phyloP scores from a whole-genome alignment of 345 rosid genomes.

The Citrus reticulata region DNA sequence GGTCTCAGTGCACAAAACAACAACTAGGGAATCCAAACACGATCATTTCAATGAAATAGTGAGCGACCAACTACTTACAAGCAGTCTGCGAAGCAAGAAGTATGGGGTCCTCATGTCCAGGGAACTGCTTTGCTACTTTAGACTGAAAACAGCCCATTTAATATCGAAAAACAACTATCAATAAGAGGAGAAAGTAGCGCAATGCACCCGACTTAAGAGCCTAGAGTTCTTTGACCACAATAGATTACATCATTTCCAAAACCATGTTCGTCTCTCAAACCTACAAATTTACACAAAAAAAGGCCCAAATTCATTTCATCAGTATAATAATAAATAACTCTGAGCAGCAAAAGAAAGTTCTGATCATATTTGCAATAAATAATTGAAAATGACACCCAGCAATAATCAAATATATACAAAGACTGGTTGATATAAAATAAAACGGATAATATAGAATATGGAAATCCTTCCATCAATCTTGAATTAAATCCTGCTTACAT shows the following conservation, averaged over 20 bases:
- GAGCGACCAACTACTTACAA: slow-evolving; percentile 45
- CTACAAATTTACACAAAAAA: not conserved
- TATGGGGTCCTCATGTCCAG: slow-evolving; percentile 87
- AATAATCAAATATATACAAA: not conserved
- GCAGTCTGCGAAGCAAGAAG: slow-evolving; percentile 90
- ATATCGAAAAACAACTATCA: slow-evolving; percentile 22
- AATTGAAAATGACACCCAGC: not conserved
- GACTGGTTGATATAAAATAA: not conserved
- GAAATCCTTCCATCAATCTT: not conserved
- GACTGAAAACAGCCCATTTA: slow-evolving; percentile 97
- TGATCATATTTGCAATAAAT: not conserved
- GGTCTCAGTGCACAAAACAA: not conserved
- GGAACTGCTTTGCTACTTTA: slow-evolving; percentile 56
- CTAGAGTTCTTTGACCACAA: slow-evolving; percentile 21
- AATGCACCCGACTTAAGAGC: slow-evolving; percentile 16
- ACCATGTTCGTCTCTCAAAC: slow-evolving; percentile 20
- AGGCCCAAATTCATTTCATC: not conserved
- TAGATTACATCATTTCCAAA: slow-evolving; percentile 13
- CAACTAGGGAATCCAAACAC: not conserved
- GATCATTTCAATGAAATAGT: not conserved
- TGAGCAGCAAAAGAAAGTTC: not conserved
- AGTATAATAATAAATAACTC: slow-evolving; percentile 4
- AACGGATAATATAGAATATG: not conserved
- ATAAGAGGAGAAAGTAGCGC: not conserved
- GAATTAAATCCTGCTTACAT: not conserved